Base-by-base conservation (phyloP, 2,329 filamentous ascomycete species). In the Neonectria coccinea region DNA sequence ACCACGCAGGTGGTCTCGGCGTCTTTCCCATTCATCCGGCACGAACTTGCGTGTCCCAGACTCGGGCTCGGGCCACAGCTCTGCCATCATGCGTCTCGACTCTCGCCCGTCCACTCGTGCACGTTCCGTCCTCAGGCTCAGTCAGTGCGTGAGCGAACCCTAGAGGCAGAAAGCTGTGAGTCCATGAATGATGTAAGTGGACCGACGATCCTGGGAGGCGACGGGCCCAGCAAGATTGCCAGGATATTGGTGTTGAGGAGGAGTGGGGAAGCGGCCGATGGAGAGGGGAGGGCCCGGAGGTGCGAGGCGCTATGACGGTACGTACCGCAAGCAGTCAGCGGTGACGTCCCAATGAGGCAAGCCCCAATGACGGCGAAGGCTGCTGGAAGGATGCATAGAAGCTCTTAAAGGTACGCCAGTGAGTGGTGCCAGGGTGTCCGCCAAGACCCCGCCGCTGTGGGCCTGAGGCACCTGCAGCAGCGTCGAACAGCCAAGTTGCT, bases 311-410 rank as follows among this genome's bases (percentile, higher is more conserved):
- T 50, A 54, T 22, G 22, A 20, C 45, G 42, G 42, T 51, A 57
- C 50, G 62, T 52, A 57, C 36, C 29, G 31, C 47, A 20, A n/a
- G 31, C 22, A 33, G 33, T 41, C 51, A 42, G 47, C 45, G 36
- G 61, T 59, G 64, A 64, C 56, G 29, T 36, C 41, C 52, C n/a
- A 62, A 68, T 31, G 22, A 8, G 53, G 65, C 31, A 68, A 72
- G 69, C 56, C 41, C 61, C 42, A 33, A 48, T 56, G 57, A 52
- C 33, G 56, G 51, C 65, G 71, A 73, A 73, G 66, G 45, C 65
- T 66, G 67, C 59, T 73, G 50, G 71, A 73, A 73, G 71, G 67
- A 73, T 69, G 71, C 67, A 74, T 74, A 60, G 71, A 73, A 73
- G 71, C 62, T 66, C 61, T 62, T 44, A 39, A 39, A 55, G 42